Evolutionary conservation across 2,329 filamentous ascomycete genomes (phyloP).

Genomic region (Ophiognomonia clavigignenti-juglandacearum): DNA sequence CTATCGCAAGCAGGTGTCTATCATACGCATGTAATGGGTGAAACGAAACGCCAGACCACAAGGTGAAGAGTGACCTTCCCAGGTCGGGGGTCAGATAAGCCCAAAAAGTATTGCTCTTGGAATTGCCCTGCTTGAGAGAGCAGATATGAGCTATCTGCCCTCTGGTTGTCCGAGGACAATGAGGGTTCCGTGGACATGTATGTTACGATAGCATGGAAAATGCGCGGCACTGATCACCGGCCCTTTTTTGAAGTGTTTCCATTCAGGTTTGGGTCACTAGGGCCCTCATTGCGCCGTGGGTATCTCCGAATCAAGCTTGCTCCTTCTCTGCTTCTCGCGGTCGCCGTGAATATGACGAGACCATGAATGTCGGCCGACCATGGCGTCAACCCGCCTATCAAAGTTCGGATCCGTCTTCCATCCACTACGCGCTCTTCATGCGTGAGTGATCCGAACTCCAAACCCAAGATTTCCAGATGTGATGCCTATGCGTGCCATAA

Average conservation of each 20-base stretch:
- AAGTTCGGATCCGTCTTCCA: no score
- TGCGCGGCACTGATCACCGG: background rate
- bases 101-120: slow-evolving; percentile 49
- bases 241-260: no score
- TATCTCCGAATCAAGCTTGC: background rate
- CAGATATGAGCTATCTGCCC: slow-evolving; percentile 45
- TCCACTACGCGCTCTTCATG: no score
- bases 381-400: no score
- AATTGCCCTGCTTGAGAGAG: slow-evolving; percentile 48
- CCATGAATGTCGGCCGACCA: no score
- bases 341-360: no score
- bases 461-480: no score
- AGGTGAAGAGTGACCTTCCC: slow-evolving; percentile 17
- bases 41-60: slow-evolving; percentile 59
- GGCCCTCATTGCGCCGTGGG: background rate
- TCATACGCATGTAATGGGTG: slow-evolving; percentile 48
- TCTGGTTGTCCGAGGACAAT: slow-evolving; percentile 41
- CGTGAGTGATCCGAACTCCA: background rate
- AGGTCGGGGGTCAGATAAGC: slow-evolving; percentile 57
- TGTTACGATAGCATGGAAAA: background rate
- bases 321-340: no score
- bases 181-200: slow-evolving; percentile 33
- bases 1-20: no score
- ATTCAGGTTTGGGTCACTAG: no score
- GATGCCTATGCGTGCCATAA: no score